Conservation (phyloP, 495 filamentous ascomycete genomes). For the Pseudoneurospora amorphoporcata region DNA sequence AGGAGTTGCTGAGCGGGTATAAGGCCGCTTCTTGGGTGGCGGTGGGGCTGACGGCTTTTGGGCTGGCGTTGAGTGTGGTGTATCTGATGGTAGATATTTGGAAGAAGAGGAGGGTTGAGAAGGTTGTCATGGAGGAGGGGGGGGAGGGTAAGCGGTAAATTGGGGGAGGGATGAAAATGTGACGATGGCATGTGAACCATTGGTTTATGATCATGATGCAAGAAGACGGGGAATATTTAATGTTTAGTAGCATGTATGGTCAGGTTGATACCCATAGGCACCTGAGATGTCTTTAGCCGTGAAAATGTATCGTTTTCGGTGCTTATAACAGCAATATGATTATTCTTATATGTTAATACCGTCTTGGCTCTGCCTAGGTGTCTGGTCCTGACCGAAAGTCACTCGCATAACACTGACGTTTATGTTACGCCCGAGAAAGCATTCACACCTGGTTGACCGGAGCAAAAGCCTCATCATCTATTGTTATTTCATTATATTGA, state of each 20-base stretch:
- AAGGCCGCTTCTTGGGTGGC: constrained; percentile 25
- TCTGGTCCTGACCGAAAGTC: no score
- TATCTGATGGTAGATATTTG: neutral
- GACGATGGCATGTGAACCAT: neutral
- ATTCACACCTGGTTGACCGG: no score
- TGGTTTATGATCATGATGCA: neutral
- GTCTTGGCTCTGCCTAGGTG: no score
- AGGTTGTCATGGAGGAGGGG: neutral
- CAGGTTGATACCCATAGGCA: neutral
- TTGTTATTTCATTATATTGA: no score
- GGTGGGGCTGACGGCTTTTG: constrained; percentile 21
- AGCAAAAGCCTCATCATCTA: no score
- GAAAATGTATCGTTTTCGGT: no score
- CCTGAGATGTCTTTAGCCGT: no score
- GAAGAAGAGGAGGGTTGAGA: neutral
- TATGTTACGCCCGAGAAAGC: no score
- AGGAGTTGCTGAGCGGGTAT: constrained; percentile 28
- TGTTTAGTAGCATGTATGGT: neutral
- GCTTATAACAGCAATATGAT: no score
- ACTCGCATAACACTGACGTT: no score
- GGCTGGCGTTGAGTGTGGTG: constrained; percentile 13
- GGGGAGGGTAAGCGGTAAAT: neutral
- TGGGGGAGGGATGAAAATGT: neutral
- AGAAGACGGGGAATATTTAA: neutral
- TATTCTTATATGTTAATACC: neutral